Percentiles rank a stretch among this genome's conserved stretches.
Conservation (phyloP, 2,329 filamentous ascomycete species). For the Ascochyta pisi region DNA sequence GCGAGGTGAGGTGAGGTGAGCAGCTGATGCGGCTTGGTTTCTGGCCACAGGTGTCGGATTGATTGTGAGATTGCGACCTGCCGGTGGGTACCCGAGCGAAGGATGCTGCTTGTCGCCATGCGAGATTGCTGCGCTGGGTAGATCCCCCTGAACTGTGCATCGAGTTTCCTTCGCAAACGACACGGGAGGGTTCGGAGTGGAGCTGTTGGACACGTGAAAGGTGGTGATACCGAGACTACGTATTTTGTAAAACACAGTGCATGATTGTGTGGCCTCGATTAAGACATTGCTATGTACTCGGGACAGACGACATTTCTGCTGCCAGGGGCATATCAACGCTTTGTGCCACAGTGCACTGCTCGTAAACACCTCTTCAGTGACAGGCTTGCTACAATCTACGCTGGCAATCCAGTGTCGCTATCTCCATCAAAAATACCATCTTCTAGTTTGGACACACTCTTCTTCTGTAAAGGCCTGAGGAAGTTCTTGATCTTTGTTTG, state of each 20-base stretch:
- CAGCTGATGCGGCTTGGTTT: not conserved
- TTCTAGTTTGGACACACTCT: not conserved
- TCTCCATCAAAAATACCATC: conserved; percentile 26
- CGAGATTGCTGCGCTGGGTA: not conserved
- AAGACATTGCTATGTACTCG: no score
- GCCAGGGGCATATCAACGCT: not conserved
- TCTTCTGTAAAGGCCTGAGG: conserved; percentile 14
- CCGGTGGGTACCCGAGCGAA: conserved; percentile 3
- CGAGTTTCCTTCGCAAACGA: no score
- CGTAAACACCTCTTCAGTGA: not conserved
- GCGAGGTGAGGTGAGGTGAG: not conserved
- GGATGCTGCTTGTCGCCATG: conserved; percentile 3
- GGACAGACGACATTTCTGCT: no score
- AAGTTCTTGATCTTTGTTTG: conserved; percentile 51
- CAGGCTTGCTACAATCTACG: not conserved
- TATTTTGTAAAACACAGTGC: no score
- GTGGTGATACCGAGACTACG: no score
- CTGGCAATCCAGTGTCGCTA: not conserved
- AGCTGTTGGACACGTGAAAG: no score
- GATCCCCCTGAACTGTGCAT: conserved; percentile 14
- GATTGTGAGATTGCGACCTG: conserved; percentile 9
- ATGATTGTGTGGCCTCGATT: no score
- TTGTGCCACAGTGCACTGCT: not conserved
- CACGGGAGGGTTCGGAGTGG: no score
- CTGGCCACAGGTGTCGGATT: not conserved